A percentile compares a stretch with the other conserved stretches of the same genome.
Conservation (phyloP, 108 stramenopile genomes). For the Heterococcus sp. region DNA sequence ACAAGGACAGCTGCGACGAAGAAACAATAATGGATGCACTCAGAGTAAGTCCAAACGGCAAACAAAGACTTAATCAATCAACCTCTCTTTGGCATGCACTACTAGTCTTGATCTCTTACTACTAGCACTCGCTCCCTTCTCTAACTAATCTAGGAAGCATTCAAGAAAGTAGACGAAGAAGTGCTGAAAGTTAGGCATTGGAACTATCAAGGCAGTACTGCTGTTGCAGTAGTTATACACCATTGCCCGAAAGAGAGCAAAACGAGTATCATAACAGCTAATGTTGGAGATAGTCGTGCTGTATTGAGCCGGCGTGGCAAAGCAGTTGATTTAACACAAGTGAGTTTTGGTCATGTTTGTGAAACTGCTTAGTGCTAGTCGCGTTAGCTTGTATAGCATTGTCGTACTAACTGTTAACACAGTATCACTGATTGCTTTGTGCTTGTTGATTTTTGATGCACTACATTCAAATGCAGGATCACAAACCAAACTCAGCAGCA, state of each 20-base stretch:
- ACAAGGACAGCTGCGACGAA: not conserved
- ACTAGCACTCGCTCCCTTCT: not conserved
- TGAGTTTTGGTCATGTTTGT: not conserved
- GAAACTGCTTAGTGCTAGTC: not conserved
- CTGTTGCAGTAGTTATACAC: constrained; percentile 28
- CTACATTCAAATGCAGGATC: constrained; percentile 8
- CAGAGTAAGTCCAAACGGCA: not conserved
- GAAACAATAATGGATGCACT: constrained; percentile 10
- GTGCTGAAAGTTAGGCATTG: constrained; percentile 25
- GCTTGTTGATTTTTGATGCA: not conserved
- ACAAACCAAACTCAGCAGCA: constrained; percentile 34
- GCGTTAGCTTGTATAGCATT: not conserved
- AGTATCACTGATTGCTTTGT: not conserved
- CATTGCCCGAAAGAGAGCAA: constrained; percentile 4
- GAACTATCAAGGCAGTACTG: constrained; percentile 25
- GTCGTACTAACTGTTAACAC: not conserved
- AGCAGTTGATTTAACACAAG: constrained; percentile 33
- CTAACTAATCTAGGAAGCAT: constrained; percentile 2
- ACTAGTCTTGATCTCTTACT: not conserved
- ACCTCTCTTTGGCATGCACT: not conserved
- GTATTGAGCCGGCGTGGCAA: constrained; percentile 30
- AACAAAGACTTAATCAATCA: not conserved
- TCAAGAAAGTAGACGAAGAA: constrained; percentile 12
- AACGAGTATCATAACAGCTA: constrained; percentile 10
- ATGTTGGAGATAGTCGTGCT: constrained; percentile 27